Evolutionary conservation across 257 asterid genomes (phyloP), one percentile per base, ranked within the genome.

Genomic region (Solanum gandarillasii): DNA sequence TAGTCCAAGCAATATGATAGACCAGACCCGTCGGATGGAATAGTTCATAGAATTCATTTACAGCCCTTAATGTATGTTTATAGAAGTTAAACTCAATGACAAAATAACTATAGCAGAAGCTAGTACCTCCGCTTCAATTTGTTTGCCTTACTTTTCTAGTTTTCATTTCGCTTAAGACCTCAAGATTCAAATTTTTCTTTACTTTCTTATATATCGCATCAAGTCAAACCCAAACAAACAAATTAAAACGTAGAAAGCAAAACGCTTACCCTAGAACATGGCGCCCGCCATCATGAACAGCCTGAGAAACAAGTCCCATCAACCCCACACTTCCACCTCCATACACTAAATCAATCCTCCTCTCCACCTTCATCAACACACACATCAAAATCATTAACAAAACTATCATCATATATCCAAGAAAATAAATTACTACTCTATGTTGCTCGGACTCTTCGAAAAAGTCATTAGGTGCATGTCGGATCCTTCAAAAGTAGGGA

Each of bases 291-390:
- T 95, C 98, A 95, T 96, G 98, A 95, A 94, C 99, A 70, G 98
- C 99, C 94, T 95, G 98, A 92, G 99, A 96, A 94, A 96, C 95
- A 91, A 96, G 98, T 90, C 99, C 99, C 99, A 96, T 96, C 89
- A 96, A 89, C 81, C 99, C 99, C 94, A 96, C 95, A 95, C 99
- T 96, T 89, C 99, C 99, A 87, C 99, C 99, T 91, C 99, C 99
- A 92, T 96, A 96, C 9, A 96, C 99, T 94, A 96, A 94, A 94
- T 95, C 98, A 92, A 96, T 95, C 91, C 94, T 94, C 90, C 91
- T 94, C 90, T 95, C 98, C 92, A 96, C 99, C 99, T 96, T 90
- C 92, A 88, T 72, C 38, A 29, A 55, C n/a, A 46, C 43, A 46
- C 90, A 83, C 88, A 88, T 87, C 88, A 89, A 87, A 88, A 6